Conservation (phyloP, 495 filamentous ascomycete genomes). For the Chlorociboria aeruginascens region DNA sequence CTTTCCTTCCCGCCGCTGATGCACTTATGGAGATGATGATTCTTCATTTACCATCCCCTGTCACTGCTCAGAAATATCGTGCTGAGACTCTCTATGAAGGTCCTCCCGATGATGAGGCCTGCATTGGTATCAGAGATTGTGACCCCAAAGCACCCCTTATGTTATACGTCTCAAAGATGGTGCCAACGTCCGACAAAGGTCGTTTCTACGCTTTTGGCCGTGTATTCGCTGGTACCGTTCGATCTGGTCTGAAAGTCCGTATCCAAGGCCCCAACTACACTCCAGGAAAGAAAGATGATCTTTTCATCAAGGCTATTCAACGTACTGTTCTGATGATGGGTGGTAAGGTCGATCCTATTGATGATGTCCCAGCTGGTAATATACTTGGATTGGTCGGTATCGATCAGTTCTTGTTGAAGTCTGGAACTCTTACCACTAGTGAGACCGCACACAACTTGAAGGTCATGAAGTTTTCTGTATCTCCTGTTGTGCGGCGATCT, state of each 20-base stretch:
- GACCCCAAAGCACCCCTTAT: conserved; percentile 96
- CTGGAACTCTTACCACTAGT: conserved; percentile 93
- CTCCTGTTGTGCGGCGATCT: conserved; percentile 94
- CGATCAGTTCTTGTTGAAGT: conserved; percentile 99
- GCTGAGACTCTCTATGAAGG: conserved; percentile 98
- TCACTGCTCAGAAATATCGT: conserved; percentile 96
- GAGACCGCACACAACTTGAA: conserved; percentile 99
- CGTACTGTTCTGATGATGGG: conserved; percentile 99
- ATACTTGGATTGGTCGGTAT: conserved; percentile 98
- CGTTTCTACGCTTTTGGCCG: conserved; percentile 99
- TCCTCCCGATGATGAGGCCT: conserved; percentile 80
- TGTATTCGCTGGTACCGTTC: conserved; percentile 97
- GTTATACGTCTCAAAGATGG: conserved; percentile 99
- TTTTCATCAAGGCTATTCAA: conserved; percentile 99
- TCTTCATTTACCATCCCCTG: conserved; percentile 93
- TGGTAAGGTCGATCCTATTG: conserved; percentile 96
- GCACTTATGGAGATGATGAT: conserved; percentile 99
- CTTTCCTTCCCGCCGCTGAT: conserved; percentile 95
- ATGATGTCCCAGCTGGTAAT: conserved; percentile 98
- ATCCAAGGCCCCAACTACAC: conserved; percentile 99
- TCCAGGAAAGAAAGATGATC: conserved; percentile 95
- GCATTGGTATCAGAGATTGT: conserved; percentile 95
- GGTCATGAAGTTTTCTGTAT: conserved; percentile 99
- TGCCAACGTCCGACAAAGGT: conserved; percentile 98
- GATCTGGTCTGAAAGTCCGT: conserved; percentile 97